Percentiles rank a stretch among this genome's conserved stretches.
Evolutionary conservation across 176 grass and related monocot genomes (phyloP).

Genomic region (Carex cristatella): DNA sequence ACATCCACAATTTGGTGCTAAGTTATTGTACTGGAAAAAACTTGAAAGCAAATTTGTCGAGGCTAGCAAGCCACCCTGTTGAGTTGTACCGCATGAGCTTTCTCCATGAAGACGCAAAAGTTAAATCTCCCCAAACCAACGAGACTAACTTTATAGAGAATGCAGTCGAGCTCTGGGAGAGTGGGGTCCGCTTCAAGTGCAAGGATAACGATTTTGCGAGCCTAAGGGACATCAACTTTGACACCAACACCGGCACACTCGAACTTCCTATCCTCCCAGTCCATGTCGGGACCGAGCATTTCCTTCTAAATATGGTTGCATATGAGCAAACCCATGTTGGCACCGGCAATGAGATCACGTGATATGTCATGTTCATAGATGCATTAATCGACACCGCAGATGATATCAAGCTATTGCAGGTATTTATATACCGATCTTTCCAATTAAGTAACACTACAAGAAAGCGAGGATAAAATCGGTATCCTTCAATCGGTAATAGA

Average conservation of each 20-base stretch:
- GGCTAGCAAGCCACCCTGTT: slow-evolving; percentile 7
- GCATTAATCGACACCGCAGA: background rate
- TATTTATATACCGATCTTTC: background rate
- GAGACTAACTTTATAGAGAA: background rate
- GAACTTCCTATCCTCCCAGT: background rate
- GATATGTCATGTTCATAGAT: slow-evolving; percentile 14
- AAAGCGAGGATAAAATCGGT: no score
- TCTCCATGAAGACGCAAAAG: background rate
- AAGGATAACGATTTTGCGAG: background rate
- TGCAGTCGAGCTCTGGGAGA: slow-evolving; percentile 17
- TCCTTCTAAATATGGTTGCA: slow-evolving; percentile 19
- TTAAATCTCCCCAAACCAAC: background rate
- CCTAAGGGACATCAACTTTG: slow-evolving; percentile 19
- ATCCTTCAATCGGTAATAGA: no score
- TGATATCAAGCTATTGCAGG: slow-evolving; percentile 12
- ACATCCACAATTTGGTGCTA: slow-evolving; percentile 21
- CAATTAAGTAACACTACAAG: no score
- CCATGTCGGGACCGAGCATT: slow-evolving; percentile 1
- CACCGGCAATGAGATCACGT: background rate
- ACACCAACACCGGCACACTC: background rate
- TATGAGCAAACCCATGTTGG: slow-evolving; percentile 21
- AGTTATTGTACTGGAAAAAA: background rate
- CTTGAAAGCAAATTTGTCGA: background rate
- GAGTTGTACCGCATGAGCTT: slow-evolving; percentile 18
- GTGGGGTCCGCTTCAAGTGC: background rate